Percentiles rank a stretch among this genome's conserved stretches.
Conservation (phyloP, 2,329 filamentous ascomycete species). For the Alternaria brassicicola region DNA sequence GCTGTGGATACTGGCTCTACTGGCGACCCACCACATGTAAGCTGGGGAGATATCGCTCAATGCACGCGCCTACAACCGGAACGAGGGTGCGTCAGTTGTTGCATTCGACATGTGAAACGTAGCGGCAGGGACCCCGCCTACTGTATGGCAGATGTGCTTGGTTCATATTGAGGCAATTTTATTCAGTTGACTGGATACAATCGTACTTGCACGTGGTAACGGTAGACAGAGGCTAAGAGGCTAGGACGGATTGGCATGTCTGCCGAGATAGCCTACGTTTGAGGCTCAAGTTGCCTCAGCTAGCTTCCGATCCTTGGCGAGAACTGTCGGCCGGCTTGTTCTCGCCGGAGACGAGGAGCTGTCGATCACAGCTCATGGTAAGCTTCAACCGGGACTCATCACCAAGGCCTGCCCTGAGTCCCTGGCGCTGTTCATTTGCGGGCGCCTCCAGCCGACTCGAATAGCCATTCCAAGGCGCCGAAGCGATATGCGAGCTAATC, state of each 20-base stretch:
- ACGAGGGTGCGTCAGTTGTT: neutral
- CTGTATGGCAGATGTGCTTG: neutral
- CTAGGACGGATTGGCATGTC: constrained; percentile 7
- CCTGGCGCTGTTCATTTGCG: constrained; percentile 20
- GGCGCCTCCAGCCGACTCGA: constrained; percentile 1
- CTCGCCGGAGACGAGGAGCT: constrained; percentile 17
- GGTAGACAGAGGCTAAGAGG: neutral
- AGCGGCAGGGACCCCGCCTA: neutral
- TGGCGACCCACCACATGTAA: constrained; percentile 25
- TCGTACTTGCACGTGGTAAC: neutral
- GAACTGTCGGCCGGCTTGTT: constrained; percentile 25
- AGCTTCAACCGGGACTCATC: neutral
- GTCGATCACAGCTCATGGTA: constrained; percentile 16
- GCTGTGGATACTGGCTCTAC: constrained; percentile 33
- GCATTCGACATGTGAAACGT: neutral
- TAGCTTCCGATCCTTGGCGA: constrained; percentile 22
- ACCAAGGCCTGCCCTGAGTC: constrained; percentile 1
- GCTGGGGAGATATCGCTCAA: constrained; percentile 21
- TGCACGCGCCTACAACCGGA: constrained; percentile 15
- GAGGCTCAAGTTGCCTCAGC: constrained; percentile 25
- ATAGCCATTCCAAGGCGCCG: constrained; percentile 12
- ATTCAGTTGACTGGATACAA: neutral
- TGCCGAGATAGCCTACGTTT: constrained; percentile 15
- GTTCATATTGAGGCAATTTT: neutral
- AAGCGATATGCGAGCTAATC: constrained; percentile 26